Percentiles rank a stretch among this genome's conserved stretches.
Evolutionary conservation across 352 stramenopile genomes (phyloP).

Genomic region (Plasmopara halstedii): DNA sequence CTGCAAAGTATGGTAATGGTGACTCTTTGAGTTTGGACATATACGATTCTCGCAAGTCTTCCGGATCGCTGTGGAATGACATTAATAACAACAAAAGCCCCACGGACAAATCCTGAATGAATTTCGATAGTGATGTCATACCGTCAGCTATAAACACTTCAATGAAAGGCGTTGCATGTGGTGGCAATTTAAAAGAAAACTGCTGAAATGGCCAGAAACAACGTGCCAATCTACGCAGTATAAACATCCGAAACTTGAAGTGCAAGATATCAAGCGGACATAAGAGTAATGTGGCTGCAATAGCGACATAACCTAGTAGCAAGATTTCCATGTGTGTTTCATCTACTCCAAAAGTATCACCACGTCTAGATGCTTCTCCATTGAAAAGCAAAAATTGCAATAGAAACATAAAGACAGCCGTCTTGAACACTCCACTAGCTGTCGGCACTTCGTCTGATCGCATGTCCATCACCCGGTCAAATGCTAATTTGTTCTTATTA

Average conservation of each 20-base stretch:
- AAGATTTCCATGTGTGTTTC: constrained; percentile 62
- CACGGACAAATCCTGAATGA: constrained; percentile 62
- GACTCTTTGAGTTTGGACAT: constrained; percentile 67
- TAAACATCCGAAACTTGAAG: constrained; percentile 55
- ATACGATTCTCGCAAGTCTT: constrained; percentile 44
- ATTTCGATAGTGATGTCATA: constrained; percentile 80
- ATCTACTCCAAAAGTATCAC: constrained; percentile 37
- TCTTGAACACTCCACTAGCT: constrained; percentile 29
- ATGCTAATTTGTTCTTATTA: constrained; percentile 38
- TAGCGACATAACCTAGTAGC: constrained; percentile 51
- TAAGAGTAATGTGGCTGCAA: constrained; percentile 36
- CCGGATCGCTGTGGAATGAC: constrained; percentile 38
- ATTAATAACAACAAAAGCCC: constrained; percentile 54
- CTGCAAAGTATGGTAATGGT: constrained; percentile 60
- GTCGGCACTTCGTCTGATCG: constrained; percentile 53
- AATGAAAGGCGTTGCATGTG: constrained; percentile 55
- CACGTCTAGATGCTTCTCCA: constrained; percentile 29
- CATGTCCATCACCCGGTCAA: constrained; percentile 69
- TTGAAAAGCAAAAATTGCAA: constrained; percentile 55
- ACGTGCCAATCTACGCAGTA: constrained; percentile 37
- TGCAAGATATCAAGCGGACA: constrained; percentile 65
- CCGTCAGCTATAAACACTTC: constrained; percentile 78
- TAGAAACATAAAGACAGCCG: constrained; percentile 22
- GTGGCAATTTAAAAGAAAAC: constrained; percentile 41
- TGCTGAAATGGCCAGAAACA: constrained; percentile 68